These are phyloP conservation scores for Gilbertella persicaria DNA, from an alignment of 371 early-diverging fungal genomes.

Conservation along the genomic window DNA sequence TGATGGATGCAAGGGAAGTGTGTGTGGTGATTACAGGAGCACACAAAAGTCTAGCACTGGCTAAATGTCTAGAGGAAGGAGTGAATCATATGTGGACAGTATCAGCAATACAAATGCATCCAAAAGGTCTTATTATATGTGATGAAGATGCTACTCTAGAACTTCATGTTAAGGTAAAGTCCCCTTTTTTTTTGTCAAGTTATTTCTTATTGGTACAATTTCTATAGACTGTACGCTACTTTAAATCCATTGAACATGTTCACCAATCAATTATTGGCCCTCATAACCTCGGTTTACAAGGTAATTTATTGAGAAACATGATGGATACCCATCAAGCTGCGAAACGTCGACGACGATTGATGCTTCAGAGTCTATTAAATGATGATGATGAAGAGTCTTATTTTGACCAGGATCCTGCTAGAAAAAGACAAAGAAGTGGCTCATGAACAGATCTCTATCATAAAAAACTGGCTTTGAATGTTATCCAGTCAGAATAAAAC, in stretches of 20 bases:
- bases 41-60: slow-evolving; percentile 72
- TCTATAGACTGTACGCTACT: slow-evolving; percentile 10
- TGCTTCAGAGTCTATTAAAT: slow-evolving; percentile 45
- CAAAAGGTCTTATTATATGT: slow-evolving; percentile 86
- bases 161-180: slow-evolving; percentile 75
- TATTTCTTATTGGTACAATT: not conserved
- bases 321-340: slow-evolving; percentile 43
- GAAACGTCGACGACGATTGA: slow-evolving; percentile 41
- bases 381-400: slow-evolving; percentile 23
- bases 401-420: not conserved
- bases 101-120: slow-evolving; percentile 87
- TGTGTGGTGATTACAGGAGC: slow-evolving; percentile 87
- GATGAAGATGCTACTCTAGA: slow-evolving; percentile 91
- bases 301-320: slow-evolving; percentile 46
- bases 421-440: too few relatives aligned
- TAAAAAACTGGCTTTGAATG: slow-evolving; percentile 19
- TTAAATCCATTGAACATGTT: slow-evolving; percentile 79
- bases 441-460: too few relatives aligned
- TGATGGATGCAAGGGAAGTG: slow-evolving; percentile 87
- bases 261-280: slow-evolving; percentile 74
- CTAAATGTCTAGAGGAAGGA: slow-evolving; percentile 85
- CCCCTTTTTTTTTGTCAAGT: not conserved
- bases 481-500: not conserved
- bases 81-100: slow-evolving; percentile 95
- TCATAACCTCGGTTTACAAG: slow-evolving; percentile 80